Conservation (phyloP, 768 basidiomycete species). For the Brasilioporus rufonigricans region DNA sequence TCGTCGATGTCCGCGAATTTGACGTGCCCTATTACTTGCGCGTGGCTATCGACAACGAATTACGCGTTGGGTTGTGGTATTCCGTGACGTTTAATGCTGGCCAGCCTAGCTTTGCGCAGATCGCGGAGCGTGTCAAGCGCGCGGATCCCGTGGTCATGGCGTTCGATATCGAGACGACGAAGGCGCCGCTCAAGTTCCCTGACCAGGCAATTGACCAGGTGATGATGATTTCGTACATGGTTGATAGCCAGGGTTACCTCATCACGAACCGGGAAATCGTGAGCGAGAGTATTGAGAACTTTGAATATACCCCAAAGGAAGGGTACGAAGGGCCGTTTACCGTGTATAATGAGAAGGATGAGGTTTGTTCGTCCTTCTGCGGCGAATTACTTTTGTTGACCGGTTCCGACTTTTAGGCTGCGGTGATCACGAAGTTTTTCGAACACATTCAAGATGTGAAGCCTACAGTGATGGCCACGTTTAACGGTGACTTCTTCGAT, state of each 20-base stretch:
- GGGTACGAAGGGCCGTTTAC: slow-evolving; percentile 97
- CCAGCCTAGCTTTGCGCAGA: slow-evolving; percentile 65
- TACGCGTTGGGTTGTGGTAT: slow-evolving; percentile 99
- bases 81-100: slow-evolving; percentile 80
- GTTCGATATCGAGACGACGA: slow-evolving; percentile 98
- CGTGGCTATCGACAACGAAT: slow-evolving; percentile 98
- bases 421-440: slow-evolving; percentile 84
- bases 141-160: slow-evolving; percentile 99
- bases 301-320: slow-evolving; percentile 98
- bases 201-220: slow-evolving; percentile 95
- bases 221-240: slow-evolving; percentile 99
- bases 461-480: slow-evolving; percentile 96
- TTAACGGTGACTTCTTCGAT: slow-evolving; percentile 99
- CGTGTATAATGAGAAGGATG: slow-evolving; percentile 91
- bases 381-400: background rate
- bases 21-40: slow-evolving; percentile 98
- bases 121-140: slow-evolving; percentile 90
- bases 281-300: slow-evolving; percentile 95
- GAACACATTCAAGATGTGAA: slow-evolving; percentile 90
- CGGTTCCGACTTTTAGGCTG: slow-evolving; percentile 50
- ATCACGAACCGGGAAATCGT: slow-evolving; percentile 98
- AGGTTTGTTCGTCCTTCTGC: slow-evolving; percentile 47
- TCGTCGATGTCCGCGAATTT: slow-evolving; percentile 93
- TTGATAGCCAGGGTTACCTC: slow-evolving; percentile 95
- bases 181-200: slow-evolving; percentile 99